These are phyloP conservation scores for Pachyrhizus erosus DNA, from an alignment of 306 rosid species.

Conservation along the genomic window DNA sequence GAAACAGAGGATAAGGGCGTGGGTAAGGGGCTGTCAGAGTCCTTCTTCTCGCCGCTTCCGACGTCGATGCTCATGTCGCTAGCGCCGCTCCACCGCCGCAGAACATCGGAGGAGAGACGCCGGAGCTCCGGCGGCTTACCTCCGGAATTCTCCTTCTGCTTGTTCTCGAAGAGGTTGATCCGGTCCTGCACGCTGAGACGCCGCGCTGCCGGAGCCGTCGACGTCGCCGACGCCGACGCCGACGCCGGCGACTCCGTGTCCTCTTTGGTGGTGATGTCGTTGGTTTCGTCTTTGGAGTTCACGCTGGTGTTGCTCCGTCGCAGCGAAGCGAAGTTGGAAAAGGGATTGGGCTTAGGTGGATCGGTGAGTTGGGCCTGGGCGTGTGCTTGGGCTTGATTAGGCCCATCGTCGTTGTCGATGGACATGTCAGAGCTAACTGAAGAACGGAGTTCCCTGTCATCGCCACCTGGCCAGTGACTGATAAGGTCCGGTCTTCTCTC, in stretches of 20 bases:
- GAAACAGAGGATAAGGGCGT: slow-evolving; percentile 48
- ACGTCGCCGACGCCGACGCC: slow-evolving; percentile 32
- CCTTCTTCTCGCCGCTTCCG: slow-evolving; percentile 71
- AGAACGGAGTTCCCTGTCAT: slow-evolving; percentile 69
- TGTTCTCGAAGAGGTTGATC: slow-evolving; percentile 91
- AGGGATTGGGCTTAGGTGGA: slow-evolving; percentile 40
- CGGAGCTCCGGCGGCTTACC: slow-evolving; percentile 75
- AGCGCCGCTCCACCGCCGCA: slow-evolving; percentile 92
- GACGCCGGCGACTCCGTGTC: slow-evolving; percentile 43
- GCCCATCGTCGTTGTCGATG: slow-evolving; percentile 76
- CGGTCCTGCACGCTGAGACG: slow-evolving; percentile 97
- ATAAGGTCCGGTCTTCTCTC: slow-evolving; percentile 76
- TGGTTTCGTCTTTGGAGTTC: slow-evolving; percentile 53
- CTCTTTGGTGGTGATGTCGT: background rate
- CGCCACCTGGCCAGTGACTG: slow-evolving; percentile 62
- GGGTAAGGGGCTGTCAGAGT: slow-evolving; percentile 65
- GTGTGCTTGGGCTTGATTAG: slow-evolving; percentile 44
- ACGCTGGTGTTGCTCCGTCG: slow-evolving; percentile 45
- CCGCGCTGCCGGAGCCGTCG: slow-evolving; percentile 59
- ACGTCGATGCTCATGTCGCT: slow-evolving; percentile 97
- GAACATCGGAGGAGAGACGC: slow-evolving; percentile 81
- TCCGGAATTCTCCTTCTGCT: slow-evolving; percentile 77
- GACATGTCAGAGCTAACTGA: slow-evolving; percentile 96
- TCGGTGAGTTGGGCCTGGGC: background rate
- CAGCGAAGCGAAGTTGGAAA: slow-evolving; percentile 40